Conservation (phyloP, 1,284 basidiomycete species). For the Malassezia obtusa region DNA sequence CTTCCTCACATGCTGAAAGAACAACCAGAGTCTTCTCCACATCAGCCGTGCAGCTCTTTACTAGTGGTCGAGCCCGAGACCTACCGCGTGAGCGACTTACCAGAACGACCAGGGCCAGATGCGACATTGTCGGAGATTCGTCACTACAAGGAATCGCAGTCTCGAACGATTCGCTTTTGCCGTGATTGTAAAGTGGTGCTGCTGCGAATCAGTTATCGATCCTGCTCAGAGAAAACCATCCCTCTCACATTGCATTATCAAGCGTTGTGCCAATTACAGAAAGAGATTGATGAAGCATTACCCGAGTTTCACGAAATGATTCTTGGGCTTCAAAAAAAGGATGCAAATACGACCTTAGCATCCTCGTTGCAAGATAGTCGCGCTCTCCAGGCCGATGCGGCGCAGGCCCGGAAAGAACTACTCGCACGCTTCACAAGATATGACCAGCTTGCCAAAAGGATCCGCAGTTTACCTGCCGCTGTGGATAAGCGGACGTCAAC, state of each 20-base stretch:
- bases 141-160: not conserved
- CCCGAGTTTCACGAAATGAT: constrained; percentile 65
- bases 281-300: constrained; percentile 61
- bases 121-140: not conserved
- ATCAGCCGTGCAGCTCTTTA: constrained; percentile 9
- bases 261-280: constrained; percentile 55
- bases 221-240: not conserved
- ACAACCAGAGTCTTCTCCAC: not conserved
- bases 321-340: constrained; percentile 51
- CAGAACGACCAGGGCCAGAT: not conserved
- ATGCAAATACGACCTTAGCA: constrained; percentile 31
- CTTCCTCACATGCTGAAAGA: constrained; percentile 48
- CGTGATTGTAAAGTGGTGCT: constrained; percentile 67
- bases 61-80: not conserved
- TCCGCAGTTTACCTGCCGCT: constrained; percentile 58
- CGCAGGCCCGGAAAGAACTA: constrained; percentile 65
- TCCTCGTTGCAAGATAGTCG: constrained; percentile 37
- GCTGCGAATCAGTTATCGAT: constrained; percentile 54
- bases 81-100: not conserved
- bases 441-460: constrained; percentile 74
- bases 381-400: constrained; percentile 53
- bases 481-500: not conserved
- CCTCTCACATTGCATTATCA: not conserved
- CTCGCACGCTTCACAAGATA: constrained; percentile 75
- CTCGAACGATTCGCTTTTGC: constrained; percentile 57